phyloP scores from a whole-genome alignment of 78 protist genomes.

The Dictyostelium purpureum region DNA sequence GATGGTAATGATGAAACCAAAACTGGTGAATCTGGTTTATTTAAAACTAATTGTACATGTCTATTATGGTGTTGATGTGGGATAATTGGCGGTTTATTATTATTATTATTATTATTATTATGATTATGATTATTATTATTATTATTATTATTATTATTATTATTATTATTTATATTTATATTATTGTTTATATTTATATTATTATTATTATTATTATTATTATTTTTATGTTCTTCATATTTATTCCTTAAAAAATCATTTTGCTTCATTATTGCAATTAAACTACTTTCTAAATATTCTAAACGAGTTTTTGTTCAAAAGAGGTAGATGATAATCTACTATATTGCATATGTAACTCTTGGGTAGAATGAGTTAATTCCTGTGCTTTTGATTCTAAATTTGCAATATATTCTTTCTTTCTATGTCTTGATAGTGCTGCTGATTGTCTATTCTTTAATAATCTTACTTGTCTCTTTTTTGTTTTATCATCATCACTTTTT shows the following conservation, averaged over 20 bases:
- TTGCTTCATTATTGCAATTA: not conserved
- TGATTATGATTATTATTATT: not conserved
- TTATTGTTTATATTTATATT: not conserved
- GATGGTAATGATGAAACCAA: not conserved
- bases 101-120: too few relatives aligned
- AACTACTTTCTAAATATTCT: not conserved
- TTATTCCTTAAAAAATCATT: conserved; percentile 6
- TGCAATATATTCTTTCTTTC: conserved; percentile 69
- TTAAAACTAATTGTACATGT: too few relatives aligned
- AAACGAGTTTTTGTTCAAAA: conserved; percentile 25
- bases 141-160: not conserved
- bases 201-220: conserved; percentile 13
- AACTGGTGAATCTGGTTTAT: too few relatives aligned
- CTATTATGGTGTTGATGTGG: too few relatives aligned
- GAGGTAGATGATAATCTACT: not conserved
- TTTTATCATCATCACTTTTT: not conserved
- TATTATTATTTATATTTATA: not conserved
- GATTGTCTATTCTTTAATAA: conserved; percentile 62
- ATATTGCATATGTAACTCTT: conserved; percentile 23
- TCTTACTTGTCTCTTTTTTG: conserved; percentile 71
- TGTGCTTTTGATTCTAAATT: conserved; percentile 65
- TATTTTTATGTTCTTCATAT: not conserved
- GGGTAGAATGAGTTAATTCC: conserved; percentile 34
- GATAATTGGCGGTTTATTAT: too few relatives aligned
- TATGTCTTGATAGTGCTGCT: conserved; percentile 56